Base-by-base conservation (phyloP, 2,329 filamentous ascomycete genomes). In the Claviceps capensis region DNA sequence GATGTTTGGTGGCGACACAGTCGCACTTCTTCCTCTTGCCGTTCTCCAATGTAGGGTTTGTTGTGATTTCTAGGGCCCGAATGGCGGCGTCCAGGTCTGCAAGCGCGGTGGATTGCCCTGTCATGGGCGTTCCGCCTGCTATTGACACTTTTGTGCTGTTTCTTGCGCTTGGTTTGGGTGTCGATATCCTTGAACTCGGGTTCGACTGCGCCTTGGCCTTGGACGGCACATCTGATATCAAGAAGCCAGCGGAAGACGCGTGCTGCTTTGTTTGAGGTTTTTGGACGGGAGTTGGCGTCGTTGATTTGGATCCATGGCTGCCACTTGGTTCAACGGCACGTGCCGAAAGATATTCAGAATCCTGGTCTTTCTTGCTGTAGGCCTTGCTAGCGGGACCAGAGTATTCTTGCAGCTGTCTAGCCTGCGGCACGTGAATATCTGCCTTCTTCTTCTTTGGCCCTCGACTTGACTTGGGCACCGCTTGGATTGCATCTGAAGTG, bases 1-100 rank as follows among this genome's bases (percentile, higher is more conserved):
- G 87, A 65, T 98, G 93, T 1, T 87, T 80, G 0, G 86, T 82
- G 0, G 87, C 93, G 62, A 94, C 88, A 66, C 93, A 98, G 60
- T 86, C 86, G 67, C 93, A 98, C 52, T 81, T 82, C 6, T 85
- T 78, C 26, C 81, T 72, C 55, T 77, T 74, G 4, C 58, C 57
- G 7, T 70, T 71, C 41, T 74, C 68, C 23, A 89, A 69, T 0
- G 82, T 79, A 0, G 89, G 88, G 62, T 96, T 96, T 2, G 90
- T 96, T 50, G 86, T 86, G n/a, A 95, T 78, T 65, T 98, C 93
- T 6, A 98, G 78, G 2, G 84, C 78, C 23, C 89, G 83, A 58
- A 98, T 97, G 4, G 91, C 90, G 1, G 88, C 83, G 58, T 86
- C 82, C 1, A 86, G 69, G 60, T 85, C 82, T 16, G 79, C 79